phyloP scores from a whole-genome alignment of 257 asterid genomes.

The Paulownia fortunei region DNA sequence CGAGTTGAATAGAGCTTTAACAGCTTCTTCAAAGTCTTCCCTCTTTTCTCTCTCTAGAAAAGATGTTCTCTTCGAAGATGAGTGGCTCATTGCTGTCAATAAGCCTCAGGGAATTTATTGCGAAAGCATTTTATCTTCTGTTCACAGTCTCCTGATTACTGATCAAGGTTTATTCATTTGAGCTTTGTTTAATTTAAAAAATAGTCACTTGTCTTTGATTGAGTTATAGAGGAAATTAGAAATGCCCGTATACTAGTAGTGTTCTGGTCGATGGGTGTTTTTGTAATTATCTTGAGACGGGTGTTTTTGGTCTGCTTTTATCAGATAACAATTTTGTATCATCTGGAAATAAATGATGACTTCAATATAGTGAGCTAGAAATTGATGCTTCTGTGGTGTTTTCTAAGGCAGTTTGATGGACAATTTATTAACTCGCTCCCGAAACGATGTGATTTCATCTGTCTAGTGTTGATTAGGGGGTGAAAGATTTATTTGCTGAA shows the following conservation, averaged over 20 bases:
- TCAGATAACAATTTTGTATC: background rate
- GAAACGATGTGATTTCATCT: background rate
- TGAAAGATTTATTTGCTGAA: slow-evolving; percentile 9
- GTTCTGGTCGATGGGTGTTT: background rate
- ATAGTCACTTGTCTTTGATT: no score
- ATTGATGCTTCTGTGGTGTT: background rate
- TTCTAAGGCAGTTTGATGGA: background rate
- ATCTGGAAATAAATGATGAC: background rate
- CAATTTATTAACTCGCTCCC: background rate
- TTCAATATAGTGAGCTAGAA: background rate
- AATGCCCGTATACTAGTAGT: background rate
- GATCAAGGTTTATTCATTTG: slow-evolving; percentile 48
- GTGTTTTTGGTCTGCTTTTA: background rate
- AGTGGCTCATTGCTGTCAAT: slow-evolving; percentile 87
- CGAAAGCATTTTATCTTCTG: slow-evolving; percentile 68
- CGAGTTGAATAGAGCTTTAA: slow-evolving; percentile 78
- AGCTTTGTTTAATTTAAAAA: no score
- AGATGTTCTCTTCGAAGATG: slow-evolving; percentile 82
- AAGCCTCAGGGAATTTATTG: slow-evolving; percentile 91
- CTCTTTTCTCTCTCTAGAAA: slow-evolving; percentile 64
- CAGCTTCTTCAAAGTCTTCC: slow-evolving; percentile 81
- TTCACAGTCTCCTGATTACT: slow-evolving; percentile 43
- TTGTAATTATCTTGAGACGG: background rate
- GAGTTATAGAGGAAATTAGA: background rate
- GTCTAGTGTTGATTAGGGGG: background rate